These are phyloP conservation scores for Coemansia sp. DNA, from an alignment of 192 early-diverging fungal species.

Conservation along the genomic window DNA sequence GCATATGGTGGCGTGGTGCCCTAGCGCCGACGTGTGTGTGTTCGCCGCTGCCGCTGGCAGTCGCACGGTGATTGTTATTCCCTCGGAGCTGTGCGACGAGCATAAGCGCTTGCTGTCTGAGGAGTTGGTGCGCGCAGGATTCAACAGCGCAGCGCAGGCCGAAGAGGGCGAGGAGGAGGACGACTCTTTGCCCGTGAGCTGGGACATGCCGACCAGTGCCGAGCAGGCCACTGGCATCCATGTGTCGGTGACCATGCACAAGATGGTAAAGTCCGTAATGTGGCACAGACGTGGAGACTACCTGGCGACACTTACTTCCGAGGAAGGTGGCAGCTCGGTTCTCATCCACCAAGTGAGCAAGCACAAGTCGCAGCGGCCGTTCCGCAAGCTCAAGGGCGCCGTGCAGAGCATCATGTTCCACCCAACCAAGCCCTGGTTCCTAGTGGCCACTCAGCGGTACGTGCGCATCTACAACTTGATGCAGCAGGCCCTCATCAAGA, in stretches of 20 bases:
- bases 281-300: conserved; percentile 99
- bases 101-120: conserved; percentile 40
- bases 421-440: conserved; percentile 88
- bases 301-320: conserved; percentile 82
- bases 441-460: conserved; percentile 93
- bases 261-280: conserved; percentile 75
- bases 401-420: conserved; percentile 93
- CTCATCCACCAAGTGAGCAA: conserved; percentile 92
- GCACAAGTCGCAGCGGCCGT: conserved; percentile 88
- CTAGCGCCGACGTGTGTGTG: conserved; percentile 74
- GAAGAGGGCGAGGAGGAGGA: conserved; percentile 41
- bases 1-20: conserved; percentile 86
- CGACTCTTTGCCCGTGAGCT: conserved; percentile 45
- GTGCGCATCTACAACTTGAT: conserved; percentile 94
- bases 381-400: conserved; percentile 86
- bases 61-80: conserved; percentile 61
- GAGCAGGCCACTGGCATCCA: conserved; percentile 57
- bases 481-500: conserved; percentile 84
- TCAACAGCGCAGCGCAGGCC: conserved; percentile 19
- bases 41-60: conserved; percentile 77
- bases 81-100: conserved; percentile 55
- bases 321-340: conserved; percentile 74
- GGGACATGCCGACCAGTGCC: conserved; percentile 60
- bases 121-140: conserved; percentile 47
- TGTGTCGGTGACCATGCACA: conserved; percentile 59